phyloP scores from a whole-genome alignment of 305 asterid genomes.

The Fraxinus velutina region DNA sequence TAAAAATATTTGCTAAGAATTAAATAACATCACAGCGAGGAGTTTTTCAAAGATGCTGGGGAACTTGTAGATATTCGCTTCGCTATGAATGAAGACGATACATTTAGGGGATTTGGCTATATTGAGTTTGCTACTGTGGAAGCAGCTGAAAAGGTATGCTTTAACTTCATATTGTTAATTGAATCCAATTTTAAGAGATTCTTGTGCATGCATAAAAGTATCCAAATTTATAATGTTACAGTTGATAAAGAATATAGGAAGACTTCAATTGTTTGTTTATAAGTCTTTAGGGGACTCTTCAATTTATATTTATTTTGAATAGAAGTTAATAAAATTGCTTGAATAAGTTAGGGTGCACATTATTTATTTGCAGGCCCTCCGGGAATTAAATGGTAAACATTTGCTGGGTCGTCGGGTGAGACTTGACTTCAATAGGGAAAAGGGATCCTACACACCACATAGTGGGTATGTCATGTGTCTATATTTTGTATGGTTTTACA shows the following conservation, averaged over 20 bases:
- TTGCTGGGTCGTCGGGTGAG: constrained; percentile 62
- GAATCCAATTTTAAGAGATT: not conserved
- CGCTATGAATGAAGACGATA: constrained; percentile 44
- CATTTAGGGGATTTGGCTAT: constrained; percentile 77
- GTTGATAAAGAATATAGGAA: not conserved
- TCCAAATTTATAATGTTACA: not conserved
- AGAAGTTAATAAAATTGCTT: not conserved
- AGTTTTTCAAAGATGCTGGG: constrained; percentile 70
- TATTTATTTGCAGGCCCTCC: constrained; percentile 48
- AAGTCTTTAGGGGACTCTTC: not conserved
- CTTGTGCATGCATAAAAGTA: not conserved
- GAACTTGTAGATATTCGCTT: constrained; percentile 65
- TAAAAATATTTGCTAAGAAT: not conserved
- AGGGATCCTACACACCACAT: constrained; percentile 51
- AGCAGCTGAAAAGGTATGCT: constrained; percentile 61
- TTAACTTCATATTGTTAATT: not conserved
- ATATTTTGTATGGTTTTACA: not conserved
- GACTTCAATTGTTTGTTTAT: not conserved
- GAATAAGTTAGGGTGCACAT: not conserved
- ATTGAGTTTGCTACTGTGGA: constrained; percentile 71
- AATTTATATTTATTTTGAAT: not conserved
- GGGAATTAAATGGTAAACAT: constrained; percentile 56
- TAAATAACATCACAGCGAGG: constrained; percentile 40
- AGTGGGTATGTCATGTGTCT: constrained; percentile 38
- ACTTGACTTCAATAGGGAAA: constrained; percentile 60